Percentiles rank a stretch among this genome's conserved stretches.
These are phyloP conservation scores for Aspergillus ochraceus DNA, from an alignment of 2,329 filamentous ascomycete species.

Conservation along the genomic window DNA sequence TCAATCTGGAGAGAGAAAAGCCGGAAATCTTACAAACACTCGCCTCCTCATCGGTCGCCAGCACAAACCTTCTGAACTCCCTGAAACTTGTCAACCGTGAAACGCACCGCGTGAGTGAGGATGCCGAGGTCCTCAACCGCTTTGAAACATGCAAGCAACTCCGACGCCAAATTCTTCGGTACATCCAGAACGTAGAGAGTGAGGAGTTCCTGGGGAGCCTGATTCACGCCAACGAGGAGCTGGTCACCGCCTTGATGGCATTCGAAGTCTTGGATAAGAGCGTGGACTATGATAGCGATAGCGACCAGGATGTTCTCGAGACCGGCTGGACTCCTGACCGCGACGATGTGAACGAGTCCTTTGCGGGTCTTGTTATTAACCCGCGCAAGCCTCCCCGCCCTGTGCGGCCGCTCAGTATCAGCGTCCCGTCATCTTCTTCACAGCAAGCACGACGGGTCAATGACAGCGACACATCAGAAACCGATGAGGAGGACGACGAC, in stretches of 20 bases:
- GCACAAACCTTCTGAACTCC: slow-evolving; percentile 86
- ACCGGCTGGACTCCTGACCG: slow-evolving; percentile 30
- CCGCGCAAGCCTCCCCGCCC: slow-evolving; percentile 46
- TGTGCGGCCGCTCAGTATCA: slow-evolving; percentile 62
- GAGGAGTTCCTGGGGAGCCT: slow-evolving; percentile 91
- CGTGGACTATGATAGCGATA: slow-evolving; percentile 63
- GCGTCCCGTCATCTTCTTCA: slow-evolving; percentile 26
- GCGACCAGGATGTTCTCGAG: slow-evolving; percentile 55
- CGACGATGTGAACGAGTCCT: slow-evolving; percentile 30
- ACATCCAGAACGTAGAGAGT: slow-evolving; percentile 87
- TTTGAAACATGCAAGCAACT: slow-evolving; percentile 88
- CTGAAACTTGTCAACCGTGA: slow-evolving; percentile 91
- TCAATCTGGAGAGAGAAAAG: slow-evolving; percentile 85
- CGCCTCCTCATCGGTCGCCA: slow-evolving; percentile 82
- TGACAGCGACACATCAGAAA: slow-evolving; percentile 55
- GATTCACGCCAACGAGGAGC: slow-evolving; percentile 90
- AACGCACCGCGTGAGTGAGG: slow-evolving; percentile 81
- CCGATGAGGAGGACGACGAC: slow-evolving; percentile 66
- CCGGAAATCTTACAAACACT: slow-evolving; percentile 84
- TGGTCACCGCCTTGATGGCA: slow-evolving; percentile 89
- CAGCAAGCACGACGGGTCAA: slow-evolving; percentile 32
- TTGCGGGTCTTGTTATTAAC: slow-evolving; percentile 37
- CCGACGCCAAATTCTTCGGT: slow-evolving; percentile 79
- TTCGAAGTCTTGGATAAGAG: slow-evolving; percentile 84
- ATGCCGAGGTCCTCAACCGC: slow-evolving; percentile 68